A percentile compares a stretch with the other conserved stretches of the same genome.
phyloP scores from a whole-genome alignment of 2,329 filamentous ascomycete genomes.

The Aspergillus aculeatus region DNA sequence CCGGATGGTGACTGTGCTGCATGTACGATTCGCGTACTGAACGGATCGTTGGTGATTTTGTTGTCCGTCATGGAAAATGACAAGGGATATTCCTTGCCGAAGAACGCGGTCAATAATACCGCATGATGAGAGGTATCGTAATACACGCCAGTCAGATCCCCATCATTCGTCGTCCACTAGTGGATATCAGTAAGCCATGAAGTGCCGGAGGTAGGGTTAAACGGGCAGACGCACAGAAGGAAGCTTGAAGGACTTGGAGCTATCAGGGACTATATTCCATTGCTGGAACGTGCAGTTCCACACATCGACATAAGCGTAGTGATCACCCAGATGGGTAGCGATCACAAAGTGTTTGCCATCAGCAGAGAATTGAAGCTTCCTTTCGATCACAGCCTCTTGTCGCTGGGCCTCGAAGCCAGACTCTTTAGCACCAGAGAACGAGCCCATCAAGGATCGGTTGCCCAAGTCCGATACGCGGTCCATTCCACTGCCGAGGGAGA shows the following conservation, averaged over 20 bases:
- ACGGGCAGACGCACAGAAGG: conserved; percentile 16
- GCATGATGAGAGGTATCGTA: conserved; percentile 30
- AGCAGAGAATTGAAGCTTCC: conserved; percentile 35
- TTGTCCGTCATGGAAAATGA: conserved; percentile 18
- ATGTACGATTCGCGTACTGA: conserved; percentile 33
- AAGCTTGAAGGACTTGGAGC: conserved; percentile 21
- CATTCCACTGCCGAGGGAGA: conserved; percentile 13
- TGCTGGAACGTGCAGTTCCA: conserved; percentile 21
- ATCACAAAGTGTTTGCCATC: conserved; percentile 34
- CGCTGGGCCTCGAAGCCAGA: conserved; percentile 7
- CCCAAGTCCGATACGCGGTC: conserved; percentile 9
- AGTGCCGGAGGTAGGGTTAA: not conserved
- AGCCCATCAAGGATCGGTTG: conserved; percentile 3
- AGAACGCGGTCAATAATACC: conserved; percentile 30
- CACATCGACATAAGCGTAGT: conserved; percentile 24
- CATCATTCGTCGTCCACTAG: conserved; percentile 35
- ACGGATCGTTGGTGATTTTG: conserved; percentile 28
- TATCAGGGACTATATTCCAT: conserved; percentile 18
- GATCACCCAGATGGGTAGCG: conserved; percentile 34
- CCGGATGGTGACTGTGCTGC: conserved; percentile 38
- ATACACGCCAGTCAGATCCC: conserved; percentile 35
- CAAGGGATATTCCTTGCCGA: conserved; percentile 21
- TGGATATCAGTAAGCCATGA: conserved; percentile 7
- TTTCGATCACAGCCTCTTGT: conserved; percentile 28
- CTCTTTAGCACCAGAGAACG: not conserved